Base-by-base conservation (phyloP, 192 early-diverging fungal genomes). In the Polychytrium aggregatum region DNA sequence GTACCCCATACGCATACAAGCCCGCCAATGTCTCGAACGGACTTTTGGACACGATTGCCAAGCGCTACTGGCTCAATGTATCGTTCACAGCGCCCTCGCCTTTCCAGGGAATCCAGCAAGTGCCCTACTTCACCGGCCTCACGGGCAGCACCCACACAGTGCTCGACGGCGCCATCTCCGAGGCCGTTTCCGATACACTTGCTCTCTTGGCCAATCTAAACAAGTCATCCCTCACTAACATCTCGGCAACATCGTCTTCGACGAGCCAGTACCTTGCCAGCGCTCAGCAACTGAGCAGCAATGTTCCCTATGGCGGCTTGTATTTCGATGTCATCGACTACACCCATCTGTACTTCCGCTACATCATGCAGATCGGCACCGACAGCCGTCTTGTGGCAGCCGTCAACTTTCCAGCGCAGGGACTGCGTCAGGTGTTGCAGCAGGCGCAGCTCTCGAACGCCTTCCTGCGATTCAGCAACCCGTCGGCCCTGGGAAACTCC, bases 341-440 rank as follows among this genome's bases (percentile, higher is more conserved):
- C 31, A 18, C 20, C n/a, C 20, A 20, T 20, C 50, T 47, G 38
- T 18, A 46, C 14, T 65, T 56, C 50, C 41, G 30, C 1, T 53
- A 44, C 25, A 59, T 57, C 22, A 41, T 67, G 9, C 40, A 41
- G 11, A 38, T 50, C 39, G 70, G 70, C 20, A 31, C 25, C 27
- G 83, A 83, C 61, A 44, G 10, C 16, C 62, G 75, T 14, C 34
- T 78, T 7, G 36, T 37, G n/a, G 40, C 52, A 11, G 59, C 74
- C 2, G 48, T 69, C 13, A 63, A 53, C 34, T 82, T 74, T 48
- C 78, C 82, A 8, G 42, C 63, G 24, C 58, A 58, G 30, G 76
- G 83, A 16, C 40, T 60, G 9, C 63, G 82, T 22, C 44, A 71
- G 31, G 46, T 81, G 26, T 46, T 71, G 28, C 62, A 67, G 28